These are phyloP conservation scores for Aspergillus unguis DNA, from an alignment of 2,329 filamentous ascomycete species.

Conservation along the genomic window DNA sequence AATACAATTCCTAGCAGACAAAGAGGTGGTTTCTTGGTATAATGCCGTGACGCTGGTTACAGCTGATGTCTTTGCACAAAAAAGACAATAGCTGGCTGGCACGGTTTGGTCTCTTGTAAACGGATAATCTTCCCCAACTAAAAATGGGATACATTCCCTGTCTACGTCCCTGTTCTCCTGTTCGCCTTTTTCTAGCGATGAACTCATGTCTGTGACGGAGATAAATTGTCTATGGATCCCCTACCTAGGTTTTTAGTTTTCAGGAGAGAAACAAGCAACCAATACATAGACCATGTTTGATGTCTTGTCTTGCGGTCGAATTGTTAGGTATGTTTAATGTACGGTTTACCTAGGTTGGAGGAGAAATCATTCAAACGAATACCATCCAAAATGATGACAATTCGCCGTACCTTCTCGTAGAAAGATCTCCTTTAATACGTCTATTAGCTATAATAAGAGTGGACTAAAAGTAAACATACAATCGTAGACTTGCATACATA, in stretches of 20 bases:
- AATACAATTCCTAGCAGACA: too few relatives aligned
- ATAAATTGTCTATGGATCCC: conserved; percentile 15
- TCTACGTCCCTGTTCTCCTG: too few relatives aligned
- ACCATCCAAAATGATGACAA: too few relatives aligned
- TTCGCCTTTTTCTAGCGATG: conserved; percentile 12
- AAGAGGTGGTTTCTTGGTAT: not conserved
- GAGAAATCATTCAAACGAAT: not conserved
- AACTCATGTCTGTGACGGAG: conserved; percentile 7
- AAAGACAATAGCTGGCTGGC: not conserved
- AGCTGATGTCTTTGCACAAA: not conserved
- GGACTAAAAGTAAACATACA: conserved; percentile 1
- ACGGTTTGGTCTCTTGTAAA: conserved; percentile 4
- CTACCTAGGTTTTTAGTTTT: conserved; percentile 1
- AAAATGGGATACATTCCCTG: conserved; percentile 7
- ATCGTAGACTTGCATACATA: conserved; percentile 4
- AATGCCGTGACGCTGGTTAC: conserved; percentile 9
- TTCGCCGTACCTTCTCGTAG: too few relatives aligned
- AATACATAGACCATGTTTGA: conserved; percentile 1
- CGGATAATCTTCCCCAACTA: conserved; percentile 3
- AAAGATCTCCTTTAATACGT: too few relatives aligned
- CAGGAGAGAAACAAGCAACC: not conserved
- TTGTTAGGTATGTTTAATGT: too few relatives aligned
- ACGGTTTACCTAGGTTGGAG: too few relatives aligned
- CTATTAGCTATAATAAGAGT: not conserved
- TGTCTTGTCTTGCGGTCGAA: not conserved